phyloP scores from a whole-genome alignment of 805 yeast genomes.

The Lachancea kluyveri region DNA sequence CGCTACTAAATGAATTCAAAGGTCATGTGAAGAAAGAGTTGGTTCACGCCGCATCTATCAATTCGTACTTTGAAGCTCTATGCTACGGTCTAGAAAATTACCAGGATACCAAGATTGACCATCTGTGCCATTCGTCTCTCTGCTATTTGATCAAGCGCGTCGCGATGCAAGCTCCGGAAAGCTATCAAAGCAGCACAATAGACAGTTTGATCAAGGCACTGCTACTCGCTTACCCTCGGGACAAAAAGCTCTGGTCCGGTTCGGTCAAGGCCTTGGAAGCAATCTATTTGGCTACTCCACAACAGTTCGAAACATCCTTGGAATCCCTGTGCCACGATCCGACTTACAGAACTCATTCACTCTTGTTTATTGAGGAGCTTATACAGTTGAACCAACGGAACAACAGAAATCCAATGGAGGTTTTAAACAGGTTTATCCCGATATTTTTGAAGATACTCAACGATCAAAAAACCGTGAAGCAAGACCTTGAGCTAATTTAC shows the following conservation, averaged over 20 bases:
- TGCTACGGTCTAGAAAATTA: conserved; percentile 10
- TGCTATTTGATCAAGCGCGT: conserved; percentile 41
- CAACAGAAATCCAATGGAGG: conserved; percentile 25
- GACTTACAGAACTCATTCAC: conserved; percentile 6
- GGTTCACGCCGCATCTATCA: conserved; percentile 19
- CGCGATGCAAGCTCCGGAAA: conserved; percentile 32
- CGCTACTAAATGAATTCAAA: conserved; percentile 23
- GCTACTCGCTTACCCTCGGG: conserved; percentile 9
- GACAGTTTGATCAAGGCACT: conserved; percentile 4
- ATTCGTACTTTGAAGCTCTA: conserved; percentile 22
- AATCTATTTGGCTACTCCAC: conserved; percentile 23
- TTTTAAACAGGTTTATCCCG: conserved; percentile 29
- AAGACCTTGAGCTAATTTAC: conserved; percentile 18
- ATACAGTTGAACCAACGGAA: conserved; percentile 23
- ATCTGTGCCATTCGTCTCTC: conserved; percentile 32
- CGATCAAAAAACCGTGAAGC: conserved; percentile 20
- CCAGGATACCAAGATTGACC: background rate
- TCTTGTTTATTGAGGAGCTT: conserved; percentile 23
- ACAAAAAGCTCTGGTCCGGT: conserved; percentile 25
- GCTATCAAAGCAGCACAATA: conserved; percentile 4
- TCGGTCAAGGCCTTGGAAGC: conserved; percentile 29
- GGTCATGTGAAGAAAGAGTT: conserved; percentile 32
- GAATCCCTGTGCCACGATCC: conserved; percentile 3
- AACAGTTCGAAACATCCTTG: conserved; percentile 7
- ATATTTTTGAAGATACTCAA: conserved; percentile 29